Evolutionary conservation across 331 rosid genomes (phyloP), one percentile per base, ranked within the genome.

Genomic region (Quercus phellos): DNA sequence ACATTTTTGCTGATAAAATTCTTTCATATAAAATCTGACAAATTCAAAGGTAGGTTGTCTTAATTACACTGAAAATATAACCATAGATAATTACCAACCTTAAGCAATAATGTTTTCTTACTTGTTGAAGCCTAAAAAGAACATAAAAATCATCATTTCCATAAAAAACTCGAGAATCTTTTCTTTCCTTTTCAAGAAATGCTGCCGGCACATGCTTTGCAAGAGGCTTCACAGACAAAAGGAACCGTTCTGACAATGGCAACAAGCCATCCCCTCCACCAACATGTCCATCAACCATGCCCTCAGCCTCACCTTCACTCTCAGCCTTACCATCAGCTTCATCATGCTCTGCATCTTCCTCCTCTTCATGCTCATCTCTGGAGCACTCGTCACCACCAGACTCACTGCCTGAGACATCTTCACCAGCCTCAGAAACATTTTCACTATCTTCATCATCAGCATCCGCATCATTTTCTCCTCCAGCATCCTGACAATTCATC

Each of bases 271-370:
- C 96, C 74, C 93, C 96, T 69, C 88, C 96, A 68, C 75, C 84
- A 43, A 79, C 77, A 75, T 93, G 97, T 50, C 78, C 88, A 84
- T 91, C 97, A 68, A 82, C 86, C 83, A 86, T 84, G 81, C 92
- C 98, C 74, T 93, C 99, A 30, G 92, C 97, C 88, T 95, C 99
- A 29, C 96, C 99, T 88, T 95, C 98, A 75, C 99, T 92, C 92
- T 93, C 99, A 82, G 86, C 99, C 91, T 91, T 95, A 78, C 85
- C 92, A 82, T 93, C 96, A 75, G 82, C 87, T 68, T 86, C 99
- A 74, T 91, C 96, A 22, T 81, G 90, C 61, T 88, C 99, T 22
- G 81, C 85, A 77, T 90, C 97, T 69, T 89, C 97, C 79, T 88
- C 95, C 71, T 89, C 95, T 70, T 88, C 94, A 27, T 90, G 98